Evolutionary conservation across 768 basidiomycete species (phyloP).

Genomic region (Lactarius evosmus): DNA sequence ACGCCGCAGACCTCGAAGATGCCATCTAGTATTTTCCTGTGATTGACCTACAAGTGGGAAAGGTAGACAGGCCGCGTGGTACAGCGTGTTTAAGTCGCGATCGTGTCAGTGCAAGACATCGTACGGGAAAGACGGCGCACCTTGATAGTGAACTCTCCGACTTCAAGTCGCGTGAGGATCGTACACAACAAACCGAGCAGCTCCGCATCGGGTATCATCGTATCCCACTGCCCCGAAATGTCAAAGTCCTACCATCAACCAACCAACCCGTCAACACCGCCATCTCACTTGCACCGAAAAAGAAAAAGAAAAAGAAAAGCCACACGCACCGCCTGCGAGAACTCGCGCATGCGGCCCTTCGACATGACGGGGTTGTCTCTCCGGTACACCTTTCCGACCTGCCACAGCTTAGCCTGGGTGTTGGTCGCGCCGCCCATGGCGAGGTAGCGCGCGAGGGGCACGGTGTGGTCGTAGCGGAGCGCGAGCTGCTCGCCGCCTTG

Average conservation of each 20-base stretch:
- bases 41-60: constrained; percentile 78
- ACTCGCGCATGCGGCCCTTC: constrained; percentile 98
- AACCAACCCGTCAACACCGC: neutral
- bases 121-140: constrained; percentile 37
- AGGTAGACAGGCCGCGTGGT: neutral
- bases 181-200: constrained; percentile 79
- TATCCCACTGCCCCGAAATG: constrained; percentile 86
- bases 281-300: neutral
- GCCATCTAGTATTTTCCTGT: constrained; percentile 95
- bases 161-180: constrained; percentile 75
- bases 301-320: no score
- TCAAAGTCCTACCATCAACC: constrained; percentile 75
- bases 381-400: constrained; percentile 98
- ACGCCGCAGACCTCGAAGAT: constrained; percentile 97
- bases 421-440: constrained; percentile 90
- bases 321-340: constrained; percentile 86
- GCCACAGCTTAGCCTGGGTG: constrained; percentile 83
- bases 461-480: constrained; percentile 93
- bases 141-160: constrained; percentile 95
- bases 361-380: constrained; percentile 96
- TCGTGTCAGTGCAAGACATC: no score
- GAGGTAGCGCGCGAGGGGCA: constrained; percentile 91
- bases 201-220: constrained; percentile 98
- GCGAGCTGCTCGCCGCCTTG: constrained; percentile 97
- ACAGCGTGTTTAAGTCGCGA: neutral